Evolutionary conservation across 768 basidiomycete species (phyloP).

Genomic region (Tricholoma hemisulphureum): DNA sequence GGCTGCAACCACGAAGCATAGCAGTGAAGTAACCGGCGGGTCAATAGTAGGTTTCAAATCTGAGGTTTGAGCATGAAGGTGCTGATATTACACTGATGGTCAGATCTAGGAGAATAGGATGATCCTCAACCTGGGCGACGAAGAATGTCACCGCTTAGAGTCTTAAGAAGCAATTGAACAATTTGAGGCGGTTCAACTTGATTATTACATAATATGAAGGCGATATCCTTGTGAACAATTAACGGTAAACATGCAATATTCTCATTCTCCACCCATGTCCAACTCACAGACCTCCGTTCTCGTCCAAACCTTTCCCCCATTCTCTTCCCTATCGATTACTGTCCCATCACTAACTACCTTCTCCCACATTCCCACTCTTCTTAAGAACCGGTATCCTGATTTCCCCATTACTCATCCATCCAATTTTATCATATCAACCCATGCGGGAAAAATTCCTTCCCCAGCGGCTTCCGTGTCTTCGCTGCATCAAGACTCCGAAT

Average conservation of each 20-base stretch:
- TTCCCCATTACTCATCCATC: slow-evolving; percentile 31
- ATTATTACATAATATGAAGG: too few species aligned
- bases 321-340: slow-evolving; percentile 34
- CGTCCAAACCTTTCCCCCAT: slow-evolving; percentile 40
- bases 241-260: neutral
- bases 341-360: slow-evolving; percentile 30
- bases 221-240: too few species aligned
- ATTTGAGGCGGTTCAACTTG: too few species aligned
- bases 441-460: slow-evolving; percentile 34
- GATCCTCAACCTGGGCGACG: too few species aligned
- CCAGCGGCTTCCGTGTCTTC: slow-evolving; percentile 25
- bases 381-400: slow-evolving; percentile 35
- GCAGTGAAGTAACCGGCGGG: too few species aligned
- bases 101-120: too few species aligned
- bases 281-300: slow-evolving; percentile 32
- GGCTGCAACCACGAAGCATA: slow-evolving; percentile 12
- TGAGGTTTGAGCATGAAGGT: too few species aligned
- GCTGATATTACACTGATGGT: too few species aligned
- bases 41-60: too few species aligned
- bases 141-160: too few species aligned
- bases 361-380: slow-evolving; percentile 29
- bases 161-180: too few species aligned
- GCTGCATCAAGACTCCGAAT: slow-evolving; percentile 17
- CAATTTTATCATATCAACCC: slow-evolving; percentile 37
- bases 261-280: slow-evolving; percentile 7